phyloP scores from a whole-genome alignment of 257 asterid genomes.

The Fraxinus pennsylvanica region DNA sequence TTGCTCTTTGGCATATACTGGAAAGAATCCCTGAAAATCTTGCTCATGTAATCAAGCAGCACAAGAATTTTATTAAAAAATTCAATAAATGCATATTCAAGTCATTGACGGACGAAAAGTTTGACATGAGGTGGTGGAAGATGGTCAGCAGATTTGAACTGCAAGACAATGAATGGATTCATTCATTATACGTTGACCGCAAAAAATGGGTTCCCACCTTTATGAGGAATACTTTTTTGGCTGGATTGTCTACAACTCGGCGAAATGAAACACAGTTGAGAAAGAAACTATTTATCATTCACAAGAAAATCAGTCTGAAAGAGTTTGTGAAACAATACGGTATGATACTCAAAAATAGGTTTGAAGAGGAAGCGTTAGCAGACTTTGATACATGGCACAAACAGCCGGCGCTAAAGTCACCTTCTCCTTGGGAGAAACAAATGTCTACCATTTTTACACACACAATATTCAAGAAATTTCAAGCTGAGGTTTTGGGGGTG shows the following conservation, averaged over 20 bases:
- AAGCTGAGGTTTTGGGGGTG: slow-evolving; percentile 91
- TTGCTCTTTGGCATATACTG: slow-evolving; percentile 86
- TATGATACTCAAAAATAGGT: slow-evolving; percentile 70
- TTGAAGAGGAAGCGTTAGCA: slow-evolving; percentile 92
- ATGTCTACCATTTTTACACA: slow-evolving; percentile 90
- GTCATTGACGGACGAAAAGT: slow-evolving; percentile 80
- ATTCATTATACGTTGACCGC: slow-evolving; percentile 73
- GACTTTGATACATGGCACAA: slow-evolving; percentile 95
- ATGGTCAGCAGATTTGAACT: slow-evolving; percentile 87
- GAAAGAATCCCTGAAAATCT: slow-evolving; percentile 75
- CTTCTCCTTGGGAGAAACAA: slow-evolving; percentile 99
- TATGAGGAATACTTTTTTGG: slow-evolving; percentile 74
- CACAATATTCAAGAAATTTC: slow-evolving; percentile 83
- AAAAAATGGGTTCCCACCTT: slow-evolving; percentile 81
- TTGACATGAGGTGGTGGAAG: slow-evolving; percentile 99
- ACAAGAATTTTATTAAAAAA: slow-evolving; percentile 63
- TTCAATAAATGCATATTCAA: slow-evolving; percentile 84
- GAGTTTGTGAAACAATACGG: slow-evolving; percentile 90
- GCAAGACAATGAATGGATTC: slow-evolving; percentile 93
- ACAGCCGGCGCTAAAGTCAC: slow-evolving; percentile 95
- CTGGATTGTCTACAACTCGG: slow-evolving; percentile 77
- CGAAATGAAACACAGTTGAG: no score
- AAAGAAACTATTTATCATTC: no score
- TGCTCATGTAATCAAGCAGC: slow-evolving; percentile 61
- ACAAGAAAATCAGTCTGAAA: slow-evolving; percentile 75